Evolutionary conservation across 768 basidiomycete species (phyloP), one percentile per base, ranked within the genome.

Genomic region (Xerocomellus chrysenteron): DNA sequence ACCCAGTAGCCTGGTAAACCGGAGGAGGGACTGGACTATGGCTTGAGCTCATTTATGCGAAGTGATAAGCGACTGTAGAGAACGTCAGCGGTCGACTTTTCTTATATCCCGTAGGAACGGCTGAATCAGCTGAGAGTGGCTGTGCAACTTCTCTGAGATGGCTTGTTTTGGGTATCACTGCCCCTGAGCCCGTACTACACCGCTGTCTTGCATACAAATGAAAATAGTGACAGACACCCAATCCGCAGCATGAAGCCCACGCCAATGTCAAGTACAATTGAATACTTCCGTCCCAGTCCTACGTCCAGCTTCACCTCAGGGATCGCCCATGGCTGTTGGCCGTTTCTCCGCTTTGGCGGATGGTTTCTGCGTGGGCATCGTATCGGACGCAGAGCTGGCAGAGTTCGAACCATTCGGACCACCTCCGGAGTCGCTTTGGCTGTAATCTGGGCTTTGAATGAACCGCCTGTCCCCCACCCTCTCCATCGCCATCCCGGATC

Each of bases 21-120:
- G 87, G 87, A 2, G 87, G 87, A 46, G 77, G 77, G 14, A 80
- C 70, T 50, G 86, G 80, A 74, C 86, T 84, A 46, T 78, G 75
- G 50, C 67, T 70, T 43, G 70, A 72, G 72, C 78, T 85, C 86
- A 85, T 87, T 55, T 65, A 65, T 76, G 73, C 64, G 43, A 55
- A 50, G 39, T 14, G 62, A 68, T 64, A 67, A 64, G 53, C 55
- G 62, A 52, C 19, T 4, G 39, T 35, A 44, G 57, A 46, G 46
- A 40, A 56, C 49, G 55, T 55, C 63, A 50, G 49, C 14, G 47
- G 49, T 39, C 6, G 9, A 17, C 47, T 53, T 60, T 56, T 30
- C 55, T 61, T 57, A 60, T 61, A 62, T 58, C 50, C 19, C 54
- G 56, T 21, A 54, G 40, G 37, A 46, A 37, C 17, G 9, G 68